These are phyloP conservation scores for Elaphomyces granulatus DNA, from an alignment of 495 filamentous ascomycete species.

Conservation along the genomic window DNA sequence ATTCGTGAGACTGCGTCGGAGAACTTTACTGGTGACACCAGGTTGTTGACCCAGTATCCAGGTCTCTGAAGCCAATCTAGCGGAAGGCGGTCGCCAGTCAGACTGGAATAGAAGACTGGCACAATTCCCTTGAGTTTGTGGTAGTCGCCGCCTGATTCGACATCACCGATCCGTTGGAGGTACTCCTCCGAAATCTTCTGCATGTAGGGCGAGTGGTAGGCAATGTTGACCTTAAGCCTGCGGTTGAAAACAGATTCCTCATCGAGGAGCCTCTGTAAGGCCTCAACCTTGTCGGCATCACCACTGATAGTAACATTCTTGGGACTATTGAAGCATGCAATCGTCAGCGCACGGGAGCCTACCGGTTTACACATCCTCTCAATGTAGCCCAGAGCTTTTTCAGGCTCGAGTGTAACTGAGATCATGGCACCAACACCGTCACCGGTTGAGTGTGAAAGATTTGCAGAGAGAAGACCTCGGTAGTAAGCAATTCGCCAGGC, in stretches of 20 bases:
- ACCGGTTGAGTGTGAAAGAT: conserved; percentile 4
- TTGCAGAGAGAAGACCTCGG: conserved; percentile 10
- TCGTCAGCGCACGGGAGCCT: too few species aligned
- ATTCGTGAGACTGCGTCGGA: conserved; percentile 15
- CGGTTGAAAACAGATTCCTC: too few species aligned
- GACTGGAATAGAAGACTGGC: conserved; percentile 31
- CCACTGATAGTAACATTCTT: conserved; percentile 37
- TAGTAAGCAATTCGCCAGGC: conserved; percentile 13
- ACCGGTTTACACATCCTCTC: too few species aligned
- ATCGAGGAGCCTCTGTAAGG: too few species aligned
- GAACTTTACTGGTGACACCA: conserved; percentile 33
- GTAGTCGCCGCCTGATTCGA: conserved; percentile 29
- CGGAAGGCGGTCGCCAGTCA: conserved; percentile 16
- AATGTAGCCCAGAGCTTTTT: too few species aligned
- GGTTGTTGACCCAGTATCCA: conserved; percentile 36
- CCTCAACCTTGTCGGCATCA: too few species aligned
- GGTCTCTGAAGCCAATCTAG: conserved; percentile 9
- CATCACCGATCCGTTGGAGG: conserved; percentile 21
- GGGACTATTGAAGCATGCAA: conserved; percentile 40
- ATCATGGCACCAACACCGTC: conserved; percentile 12
- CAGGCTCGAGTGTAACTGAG: too few species aligned
- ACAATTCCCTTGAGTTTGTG: conserved; percentile 21
- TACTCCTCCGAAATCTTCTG: conserved; percentile 18
- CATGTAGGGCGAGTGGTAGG: conserved; percentile 32
- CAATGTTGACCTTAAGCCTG: too few species aligned